Base-by-base conservation (phyloP, 371 early-diverging fungal genomes). In the Mucor racemosus region DNA sequence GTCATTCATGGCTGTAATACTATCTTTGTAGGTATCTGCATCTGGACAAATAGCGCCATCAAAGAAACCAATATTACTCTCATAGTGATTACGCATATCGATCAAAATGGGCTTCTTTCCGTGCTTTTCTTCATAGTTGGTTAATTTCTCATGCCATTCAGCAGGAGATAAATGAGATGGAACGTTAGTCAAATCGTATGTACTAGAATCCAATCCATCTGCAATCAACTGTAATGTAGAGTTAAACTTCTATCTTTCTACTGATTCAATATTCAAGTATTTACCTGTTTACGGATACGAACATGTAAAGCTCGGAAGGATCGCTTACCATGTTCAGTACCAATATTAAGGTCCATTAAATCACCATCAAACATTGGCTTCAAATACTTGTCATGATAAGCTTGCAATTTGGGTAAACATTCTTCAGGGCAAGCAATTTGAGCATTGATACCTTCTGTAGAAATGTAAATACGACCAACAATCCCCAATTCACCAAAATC, bases 61-160 rank as follows among this genome's bases (percentile, higher is more conserved):
- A 71, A 94, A 94, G 62, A 85, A 85, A 6, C 94, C 94, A 40
- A 94, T 86, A 1, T 86, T 75, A 61, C 88, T 90, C 73, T 94
- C 94, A 67, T 93, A 94, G 33, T 86, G 88, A 64, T 94, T 94
- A 54, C 94, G 83, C 93, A 94, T 92, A 68, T 94, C 94, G 34
- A 94, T 88, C 54, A 93, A 66, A 17, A 90, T 63, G 9, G 84
- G 84, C 26, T 81, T 76, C 58, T 79, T 74, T 21, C 78, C 77
- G 62, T 79, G 76, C 54, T 72, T 67, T 46, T 60, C 15, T 62
- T 78, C 77, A 26, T 81, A 81, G 17, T 65, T 63, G 0, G 63
- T 64, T 34, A 74, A 48, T 15, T 76, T 64, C 13, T 77, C 66
- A 65, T 92, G 92, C 92, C 92, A 94, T 58, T 84, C 86, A 36